Evolutionary conservation across 2,329 filamentous ascomycete species (phyloP), one percentile per base, ranked within the genome.

Genomic region (Endoconidiophora polonica): DNA sequence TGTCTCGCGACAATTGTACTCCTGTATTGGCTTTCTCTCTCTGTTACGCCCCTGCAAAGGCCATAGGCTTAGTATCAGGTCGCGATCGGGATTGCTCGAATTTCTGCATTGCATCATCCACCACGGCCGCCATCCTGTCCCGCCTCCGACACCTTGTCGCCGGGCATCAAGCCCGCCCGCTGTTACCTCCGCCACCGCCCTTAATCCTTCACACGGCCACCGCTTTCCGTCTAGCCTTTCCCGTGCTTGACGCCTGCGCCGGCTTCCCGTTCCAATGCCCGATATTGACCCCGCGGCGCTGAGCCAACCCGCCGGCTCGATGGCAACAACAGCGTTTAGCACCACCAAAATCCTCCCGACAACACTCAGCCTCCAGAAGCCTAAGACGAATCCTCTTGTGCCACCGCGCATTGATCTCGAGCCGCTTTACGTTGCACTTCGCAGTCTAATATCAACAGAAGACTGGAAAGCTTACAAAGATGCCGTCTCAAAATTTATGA

Each of bases 211-310:
- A 14, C 24, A 14, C 41, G 22, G 41, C 41, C 24, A 24, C 41
- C 24, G 12, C 46, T 46, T 53, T 48, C 44, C 53, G 46, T 52
- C 50, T 41, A 40, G 54, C 52, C 41, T 50, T 18, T 41, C 54
- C 55, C 56, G 56, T 55, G 16, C 16, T 18, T 50, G 54, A 54
- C 26, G 36, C 23, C 39, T 44, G 43, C 44, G 41, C 40, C 42
- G 26, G 38, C 37, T 9, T 12, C 38, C 57, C 3, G 26, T 33
- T 59, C 60, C 59, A 56, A 81, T 81, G 77, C 77, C 77, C 59
- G 78, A 81, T 66, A 81, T 82, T 66, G 78, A 81, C 68, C 78
- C 78, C 59, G 76, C 78, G 67, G 77, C 78, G 56, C 65, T 82
- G 59, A 80, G 76, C 69, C 75, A 77, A 59, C 73, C 76, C 54